phyloP scores from a whole-genome alignment of 1,284 basidiomycete genomes.

The Hemileia vastatrix region DNA sequence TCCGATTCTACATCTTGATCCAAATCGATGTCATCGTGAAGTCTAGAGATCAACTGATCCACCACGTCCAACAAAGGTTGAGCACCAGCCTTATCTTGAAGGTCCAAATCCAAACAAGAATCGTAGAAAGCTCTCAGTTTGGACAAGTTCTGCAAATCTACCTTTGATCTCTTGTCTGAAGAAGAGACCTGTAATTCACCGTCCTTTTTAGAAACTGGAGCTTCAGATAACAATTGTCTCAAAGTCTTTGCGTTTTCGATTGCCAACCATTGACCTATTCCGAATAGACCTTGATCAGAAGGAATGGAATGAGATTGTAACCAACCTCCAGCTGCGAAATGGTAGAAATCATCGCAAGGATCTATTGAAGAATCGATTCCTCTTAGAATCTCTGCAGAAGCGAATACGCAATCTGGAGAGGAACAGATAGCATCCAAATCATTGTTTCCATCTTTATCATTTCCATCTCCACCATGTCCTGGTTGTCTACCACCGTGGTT shows the following conservation, averaged over 20 bases:
- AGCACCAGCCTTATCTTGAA: constrained; percentile 47
- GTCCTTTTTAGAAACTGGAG: too few relatives aligned
- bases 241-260: constrained; percentile 26
- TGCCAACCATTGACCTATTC: constrained; percentile 38
- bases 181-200: constrained; percentile 51
- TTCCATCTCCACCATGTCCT: neutral
- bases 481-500: too few relatives aligned
- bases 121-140: constrained; percentile 72
- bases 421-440: constrained; percentile 58
- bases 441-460: constrained; percentile 10
- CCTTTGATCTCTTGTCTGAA: constrained; percentile 28
- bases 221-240: constrained; percentile 66
- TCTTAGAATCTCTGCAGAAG: constrained; percentile 71
- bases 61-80: constrained; percentile 48
- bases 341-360: constrained; percentile 92
- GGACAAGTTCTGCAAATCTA: constrained; percentile 59
- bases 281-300: constrained; percentile 49
- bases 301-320: constrained; percentile 34
- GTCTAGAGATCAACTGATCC: constrained; percentile 41
- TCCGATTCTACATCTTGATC: constrained; percentile 53
- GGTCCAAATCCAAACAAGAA: constrained; percentile 67
- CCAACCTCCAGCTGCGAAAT: constrained; percentile 55
- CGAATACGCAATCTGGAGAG: constrained; percentile 67
- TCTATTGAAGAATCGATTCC: constrained; percentile 71
- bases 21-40: constrained; percentile 28